phyloP scores from a whole-genome alignment of 2,329 filamentous ascomycete genomes.

The Fusarium camptoceras region DNA sequence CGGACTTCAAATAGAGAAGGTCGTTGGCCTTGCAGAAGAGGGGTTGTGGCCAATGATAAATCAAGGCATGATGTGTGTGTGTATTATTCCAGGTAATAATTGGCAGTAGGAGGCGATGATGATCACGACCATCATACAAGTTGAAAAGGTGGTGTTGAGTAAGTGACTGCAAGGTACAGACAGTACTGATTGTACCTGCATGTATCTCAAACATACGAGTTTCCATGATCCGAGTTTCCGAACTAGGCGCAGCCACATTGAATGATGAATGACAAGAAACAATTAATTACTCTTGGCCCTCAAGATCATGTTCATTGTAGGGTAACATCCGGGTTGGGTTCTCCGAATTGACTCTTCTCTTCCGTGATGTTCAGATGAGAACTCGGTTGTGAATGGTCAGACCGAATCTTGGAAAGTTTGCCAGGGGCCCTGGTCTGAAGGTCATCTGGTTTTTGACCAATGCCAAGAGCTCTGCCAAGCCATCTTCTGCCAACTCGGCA shows the following conservation, averaged over 20 bases:
- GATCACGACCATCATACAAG: constrained; percentile 29
- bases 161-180: constrained; percentile 3
- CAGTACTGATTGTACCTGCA: constrained; percentile 24
- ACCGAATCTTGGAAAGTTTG: constrained; percentile 17
- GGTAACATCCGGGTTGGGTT: constrained; percentile 23
- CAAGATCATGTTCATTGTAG: constrained; percentile 18
- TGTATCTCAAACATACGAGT: constrained; percentile 6
- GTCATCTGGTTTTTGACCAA: constrained; percentile 12
- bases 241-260: constrained; percentile 17
- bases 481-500: constrained; percentile 18
- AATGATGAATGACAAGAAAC: constrained; percentile 21
- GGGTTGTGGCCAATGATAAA: constrained; percentile 20
- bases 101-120: constrained; percentile 20
- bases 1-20: not conserved
- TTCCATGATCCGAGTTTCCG: constrained; percentile 10
- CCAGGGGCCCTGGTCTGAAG: constrained; percentile 10
- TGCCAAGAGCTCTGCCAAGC: constrained; percentile 20
- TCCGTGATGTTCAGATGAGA: constrained; percentile 20
- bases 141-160: constrained; percentile 15
- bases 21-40: constrained; percentile 6
- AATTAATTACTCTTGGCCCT: not conserved
- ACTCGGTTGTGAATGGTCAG: constrained; percentile 31
- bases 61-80: not conserved
- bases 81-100: constrained; percentile 1
- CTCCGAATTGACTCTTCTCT: not conserved